phyloP scores from a whole-genome alignment of 352 stramenopile genomes.

The Aphanomyces invadans region DNA sequence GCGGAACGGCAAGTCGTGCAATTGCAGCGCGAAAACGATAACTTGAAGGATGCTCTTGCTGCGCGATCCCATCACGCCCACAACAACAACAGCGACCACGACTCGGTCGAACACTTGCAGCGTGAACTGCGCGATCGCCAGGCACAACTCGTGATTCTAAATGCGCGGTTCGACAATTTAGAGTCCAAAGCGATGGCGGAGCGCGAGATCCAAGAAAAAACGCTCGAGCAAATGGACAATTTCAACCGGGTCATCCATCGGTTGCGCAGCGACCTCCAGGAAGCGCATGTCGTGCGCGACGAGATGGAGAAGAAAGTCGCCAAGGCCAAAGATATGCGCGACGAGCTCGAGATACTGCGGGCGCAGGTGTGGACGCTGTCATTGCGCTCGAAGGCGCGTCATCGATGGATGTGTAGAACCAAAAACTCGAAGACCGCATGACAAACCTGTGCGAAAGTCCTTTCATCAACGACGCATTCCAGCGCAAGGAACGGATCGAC shows the following conservation, averaged over 20 bases:
- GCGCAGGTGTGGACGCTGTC: slow-evolving; percentile 45
- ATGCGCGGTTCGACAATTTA: slow-evolving; percentile 84
- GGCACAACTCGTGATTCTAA: slow-evolving; percentile 76
- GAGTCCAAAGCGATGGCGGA: slow-evolving; percentile 74
- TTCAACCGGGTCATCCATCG: slow-evolving; percentile 89
- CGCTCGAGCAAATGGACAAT: slow-evolving; percentile 80
- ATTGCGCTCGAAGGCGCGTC: too few species aligned
- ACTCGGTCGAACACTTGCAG: slow-evolving; percentile 46
- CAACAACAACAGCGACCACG: slow-evolving; percentile 30
- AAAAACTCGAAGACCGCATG: slow-evolving; percentile 84
- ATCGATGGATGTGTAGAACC: slow-evolving; percentile 43
- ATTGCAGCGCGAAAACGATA: slow-evolving; percentile 61
- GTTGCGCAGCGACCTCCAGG: slow-evolving; percentile 71
- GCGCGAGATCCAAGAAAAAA: slow-evolving; percentile 86
- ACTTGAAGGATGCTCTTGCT: slow-evolving; percentile 28
- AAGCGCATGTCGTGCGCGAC: slow-evolving; percentile 73
- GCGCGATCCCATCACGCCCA: slow-evolving; percentile 34
- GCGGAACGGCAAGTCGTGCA: slow-evolving; percentile 65
- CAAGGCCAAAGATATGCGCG: slow-evolving; percentile 69
- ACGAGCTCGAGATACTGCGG: slow-evolving; percentile 60
- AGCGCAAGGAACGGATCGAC: slow-evolving; percentile 78
- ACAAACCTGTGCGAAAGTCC: slow-evolving; percentile 87
- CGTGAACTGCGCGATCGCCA: slow-evolving; percentile 72
- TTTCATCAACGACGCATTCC: slow-evolving; percentile 89
- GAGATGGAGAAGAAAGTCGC: slow-evolving; percentile 47